These are phyloP conservation scores for Lomentospora prolificans DNA, from an alignment of 2,329 filamentous ascomycete genomes.

Conservation along the genomic window DNA sequence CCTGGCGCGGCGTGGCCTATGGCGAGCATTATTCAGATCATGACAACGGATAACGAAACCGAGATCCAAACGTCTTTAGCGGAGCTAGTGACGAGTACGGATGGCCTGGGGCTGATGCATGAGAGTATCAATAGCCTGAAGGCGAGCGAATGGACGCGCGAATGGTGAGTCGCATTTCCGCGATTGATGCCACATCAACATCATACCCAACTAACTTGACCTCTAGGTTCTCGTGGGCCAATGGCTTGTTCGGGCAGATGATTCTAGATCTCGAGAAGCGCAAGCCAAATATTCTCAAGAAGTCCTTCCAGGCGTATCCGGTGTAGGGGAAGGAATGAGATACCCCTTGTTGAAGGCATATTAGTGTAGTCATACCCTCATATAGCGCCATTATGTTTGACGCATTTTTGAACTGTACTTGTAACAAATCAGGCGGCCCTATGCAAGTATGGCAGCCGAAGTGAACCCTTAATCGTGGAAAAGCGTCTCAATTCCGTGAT, in stretches of 20 bases:
- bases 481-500: too few species aligned
- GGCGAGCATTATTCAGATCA: constrained; percentile 42
- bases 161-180: constrained; percentile 25
- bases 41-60: constrained; percentile 31
- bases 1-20: constrained; percentile 47
- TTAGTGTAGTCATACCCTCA: neutral
- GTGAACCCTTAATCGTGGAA: too few species aligned
- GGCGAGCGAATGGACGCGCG: constrained; percentile 22
- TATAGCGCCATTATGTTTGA: neutral
- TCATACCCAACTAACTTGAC: constrained; percentile 14
- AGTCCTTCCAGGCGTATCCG: constrained; percentile 32
- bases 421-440: too few species aligned
- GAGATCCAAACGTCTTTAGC: constrained; percentile 24
- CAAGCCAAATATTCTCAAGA: constrained; percentile 54
- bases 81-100: constrained; percentile 30
- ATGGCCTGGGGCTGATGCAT: constrained; percentile 35
- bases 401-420: too few species aligned
- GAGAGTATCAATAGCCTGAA: constrained; percentile 29
- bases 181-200: neutral
- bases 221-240: constrained; percentile 80
- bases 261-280: constrained; percentile 64
- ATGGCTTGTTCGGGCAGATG: constrained; percentile 78
- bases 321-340: neutral
- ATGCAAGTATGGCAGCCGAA: too few species aligned
- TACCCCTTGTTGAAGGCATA: too few species aligned